Evolutionary conservation across 257 asterid species (phyloP).

Genomic region (Solanum medicagineum): DNA sequence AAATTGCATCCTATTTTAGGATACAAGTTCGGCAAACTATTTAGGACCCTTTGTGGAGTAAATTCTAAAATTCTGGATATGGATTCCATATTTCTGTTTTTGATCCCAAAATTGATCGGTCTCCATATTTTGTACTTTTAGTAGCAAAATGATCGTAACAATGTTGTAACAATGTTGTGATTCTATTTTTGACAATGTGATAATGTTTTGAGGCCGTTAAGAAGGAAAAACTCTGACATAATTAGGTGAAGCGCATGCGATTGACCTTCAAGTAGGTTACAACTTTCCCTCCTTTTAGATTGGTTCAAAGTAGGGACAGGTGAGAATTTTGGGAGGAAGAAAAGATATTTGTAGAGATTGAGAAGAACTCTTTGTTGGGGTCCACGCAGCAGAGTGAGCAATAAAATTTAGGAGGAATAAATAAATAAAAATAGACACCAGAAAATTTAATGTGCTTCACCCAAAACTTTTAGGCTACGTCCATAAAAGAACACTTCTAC

Average conservation of each 20-base stretch:
- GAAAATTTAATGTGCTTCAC: no score
- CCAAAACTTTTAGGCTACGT: no score
- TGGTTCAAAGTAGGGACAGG: no score
- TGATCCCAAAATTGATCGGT: background rate
- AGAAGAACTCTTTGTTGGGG: no score
- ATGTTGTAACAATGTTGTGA: background rate
- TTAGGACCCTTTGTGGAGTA: background rate
- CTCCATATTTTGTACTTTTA: background rate
- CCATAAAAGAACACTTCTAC: no score
- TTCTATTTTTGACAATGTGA: background rate
- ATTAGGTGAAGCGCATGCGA: background rate
- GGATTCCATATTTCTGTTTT: background rate
- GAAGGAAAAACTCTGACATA: fast-evolving
- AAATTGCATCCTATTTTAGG: no score
- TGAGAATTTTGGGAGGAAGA: no score
- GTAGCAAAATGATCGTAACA: background rate
- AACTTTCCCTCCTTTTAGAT: background rate
- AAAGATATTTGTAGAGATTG: no score
- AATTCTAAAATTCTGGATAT: background rate
- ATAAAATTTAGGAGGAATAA: no score
- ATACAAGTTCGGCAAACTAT: no score
- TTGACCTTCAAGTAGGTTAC: background rate
- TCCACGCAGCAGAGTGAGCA: no score
- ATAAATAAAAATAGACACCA: no score
- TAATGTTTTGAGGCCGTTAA: fast-evolving